Base-by-base conservation (phyloP, 805 yeast genomes). In the Pichia deserticola region DNA sequence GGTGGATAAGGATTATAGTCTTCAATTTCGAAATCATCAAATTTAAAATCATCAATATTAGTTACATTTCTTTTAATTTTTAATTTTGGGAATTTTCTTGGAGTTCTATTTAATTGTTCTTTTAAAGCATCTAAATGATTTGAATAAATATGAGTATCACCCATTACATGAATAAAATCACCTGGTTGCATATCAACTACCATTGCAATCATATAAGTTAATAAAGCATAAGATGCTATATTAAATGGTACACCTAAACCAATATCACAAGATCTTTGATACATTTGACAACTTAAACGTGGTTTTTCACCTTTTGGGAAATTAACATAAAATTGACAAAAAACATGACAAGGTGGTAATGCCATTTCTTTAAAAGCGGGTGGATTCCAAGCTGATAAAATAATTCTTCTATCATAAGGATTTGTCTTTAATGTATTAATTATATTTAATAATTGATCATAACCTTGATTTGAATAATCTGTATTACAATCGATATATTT, bases 191-290 rank as follows among this genome's bases (percentile, higher is more conserved):
- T 83, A 56, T 80, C 96, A 41, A 89, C 89, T n/a, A 93, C 85
- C 54, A 87, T 88, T 2, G 99, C 99, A 55, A 93, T 85, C 97
- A 93, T 92, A 59, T 79, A 84, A 2, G 97, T 90, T 53, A 93
- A 74, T 48, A 93, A 72, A 0, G 99, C 96, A 64, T 93, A 93
- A 0, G 97, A 89, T 0, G 99, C 99, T 61, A 93, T 93, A 64
- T 93, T 93, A 68, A 93, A 93, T 0, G 99, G 99, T 27, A 93
- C 98, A 12, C 99, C 99, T n/a, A 93, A 77, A 0, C 99, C 99
- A 97, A 93, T 90, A 63, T 93, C 99, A 68, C 98, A 92, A n/a
- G 96, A 86, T 60, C 99, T 79, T 70, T 93, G 99, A 68, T 93
- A 93, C 72, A 93, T 72, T 51, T 85, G 78, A 65, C 99, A 93